Conservation (phyloP, 2,329 filamentous ascomycete species). For the Colletotrichum eleusines region DNA sequence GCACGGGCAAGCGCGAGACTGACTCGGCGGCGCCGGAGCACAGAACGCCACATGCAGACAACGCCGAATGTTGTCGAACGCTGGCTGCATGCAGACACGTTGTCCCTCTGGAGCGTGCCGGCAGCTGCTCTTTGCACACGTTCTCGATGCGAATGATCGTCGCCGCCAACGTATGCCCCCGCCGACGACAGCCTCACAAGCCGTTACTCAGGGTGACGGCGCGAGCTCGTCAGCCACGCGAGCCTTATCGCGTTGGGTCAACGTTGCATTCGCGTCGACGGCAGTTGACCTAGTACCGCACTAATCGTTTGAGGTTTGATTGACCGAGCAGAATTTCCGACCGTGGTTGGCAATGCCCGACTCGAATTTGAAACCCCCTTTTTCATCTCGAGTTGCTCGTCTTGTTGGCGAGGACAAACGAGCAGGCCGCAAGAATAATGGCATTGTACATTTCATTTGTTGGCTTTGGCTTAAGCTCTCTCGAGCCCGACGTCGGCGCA, state of each 20-base stretch:
- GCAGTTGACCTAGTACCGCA: background rate
- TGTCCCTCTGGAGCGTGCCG: background rate
- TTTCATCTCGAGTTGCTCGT: background rate
- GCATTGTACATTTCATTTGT: constrained; percentile 9
- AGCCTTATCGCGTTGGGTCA: background rate
- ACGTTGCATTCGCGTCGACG: background rate
- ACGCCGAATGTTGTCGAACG: background rate
- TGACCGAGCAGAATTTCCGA: constrained; percentile 25
- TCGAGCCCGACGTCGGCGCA: constrained; percentile 5
- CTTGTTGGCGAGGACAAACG: background rate
- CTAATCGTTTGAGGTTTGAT: constrained; percentile 7
- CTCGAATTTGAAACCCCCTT: background rate
- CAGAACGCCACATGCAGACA: constrained; percentile 8
- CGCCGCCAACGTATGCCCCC: constrained; percentile 4
- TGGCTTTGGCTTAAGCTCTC: background rate
- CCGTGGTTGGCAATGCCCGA: constrained; percentile 7
- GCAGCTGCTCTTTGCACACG: constrained; percentile 3
- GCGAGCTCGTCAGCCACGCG: constrained; percentile 8
- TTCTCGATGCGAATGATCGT: constrained; percentile 20
- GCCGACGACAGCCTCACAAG: constrained; percentile 10
- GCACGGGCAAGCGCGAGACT: constrained; percentile 14
- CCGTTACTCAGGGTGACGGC: background rate
- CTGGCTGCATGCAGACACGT: background rate
- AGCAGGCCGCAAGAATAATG: constrained; percentile 21
- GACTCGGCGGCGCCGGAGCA: constrained; percentile 19